phyloP scores from a whole-genome alignment of 306 rosid genomes.

The Pyrus betulifolia region DNA sequence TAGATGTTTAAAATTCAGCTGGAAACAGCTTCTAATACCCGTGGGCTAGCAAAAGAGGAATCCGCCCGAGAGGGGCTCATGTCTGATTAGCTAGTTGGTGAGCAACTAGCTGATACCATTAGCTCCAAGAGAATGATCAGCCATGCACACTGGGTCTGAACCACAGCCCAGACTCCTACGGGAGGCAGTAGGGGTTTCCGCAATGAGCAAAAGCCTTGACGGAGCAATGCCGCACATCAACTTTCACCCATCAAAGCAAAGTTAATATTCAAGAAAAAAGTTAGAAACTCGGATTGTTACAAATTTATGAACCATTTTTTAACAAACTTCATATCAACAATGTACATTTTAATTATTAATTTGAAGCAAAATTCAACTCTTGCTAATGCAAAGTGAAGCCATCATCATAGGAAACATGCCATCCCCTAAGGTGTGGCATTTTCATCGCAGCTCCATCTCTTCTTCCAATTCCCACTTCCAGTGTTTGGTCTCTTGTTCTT shows the following conservation, averaged over 20 bases:
- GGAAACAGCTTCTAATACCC: background rate
- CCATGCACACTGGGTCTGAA: background rate
- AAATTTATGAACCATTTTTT: background rate
- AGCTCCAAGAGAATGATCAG: background rate
- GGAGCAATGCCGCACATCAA: background rate
- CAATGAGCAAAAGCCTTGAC: background rate
- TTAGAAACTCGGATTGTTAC: background rate
- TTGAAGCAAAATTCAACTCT: background rate
- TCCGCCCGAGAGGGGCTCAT: background rate
- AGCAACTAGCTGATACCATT: background rate
- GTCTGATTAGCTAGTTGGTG: no score
- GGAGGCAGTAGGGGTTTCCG: background rate
- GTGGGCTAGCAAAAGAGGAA: background rate
- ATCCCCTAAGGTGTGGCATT: slow-evolving; percentile 53
- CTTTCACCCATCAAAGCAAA: background rate
- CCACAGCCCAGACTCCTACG: background rate
- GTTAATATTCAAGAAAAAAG: background rate
- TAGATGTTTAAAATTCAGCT: background rate
- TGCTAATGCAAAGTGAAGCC: slow-evolving; percentile 53
- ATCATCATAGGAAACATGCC: slow-evolving; percentile 73
- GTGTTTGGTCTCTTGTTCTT: slow-evolving; percentile 58
- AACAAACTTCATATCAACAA: background rate
- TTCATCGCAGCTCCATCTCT: slow-evolving; percentile 65
- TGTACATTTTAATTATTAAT: background rate
- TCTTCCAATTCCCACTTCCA: slow-evolving; percentile 62